Conservation (phyloP, 2,329 filamentous ascomycete species). For the Epichloe brachyelytri region DNA sequence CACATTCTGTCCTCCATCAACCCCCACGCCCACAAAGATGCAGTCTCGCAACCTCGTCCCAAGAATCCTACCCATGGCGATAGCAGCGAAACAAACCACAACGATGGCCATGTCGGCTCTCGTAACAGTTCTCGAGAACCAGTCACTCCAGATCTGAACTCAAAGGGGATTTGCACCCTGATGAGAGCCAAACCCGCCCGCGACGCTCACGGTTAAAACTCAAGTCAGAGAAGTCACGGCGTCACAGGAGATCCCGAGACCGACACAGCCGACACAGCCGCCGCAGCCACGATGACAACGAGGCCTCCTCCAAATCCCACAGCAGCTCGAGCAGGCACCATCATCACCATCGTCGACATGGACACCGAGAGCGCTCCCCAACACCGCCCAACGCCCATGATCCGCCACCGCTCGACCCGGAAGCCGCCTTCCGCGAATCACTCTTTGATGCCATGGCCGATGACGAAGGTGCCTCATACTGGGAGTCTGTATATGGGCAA, state of each 20-base stretch:
- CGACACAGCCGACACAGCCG: not conserved
- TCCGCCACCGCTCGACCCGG: constrained; percentile 43
- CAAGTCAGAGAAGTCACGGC: constrained; percentile 4
- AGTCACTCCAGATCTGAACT: not conserved
- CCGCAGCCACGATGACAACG: constrained; percentile 11
- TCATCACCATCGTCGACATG: constrained; percentile 17
- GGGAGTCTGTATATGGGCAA: constrained; percentile 93
- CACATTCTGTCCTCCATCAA: constrained; percentile 38
- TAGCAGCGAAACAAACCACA: not conserved
- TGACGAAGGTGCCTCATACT: constrained; percentile 89
- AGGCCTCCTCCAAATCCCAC: constrained; percentile 9
- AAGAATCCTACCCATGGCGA: not conserved
- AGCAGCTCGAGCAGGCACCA: constrained; percentile 15
- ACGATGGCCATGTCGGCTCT: constrained; percentile 3
- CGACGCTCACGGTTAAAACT: constrained; percentile 4
- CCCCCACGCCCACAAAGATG: constrained; percentile 13
- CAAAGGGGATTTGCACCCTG: not conserved
- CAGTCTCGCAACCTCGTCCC: not conserved
- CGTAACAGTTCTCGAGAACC: not conserved
- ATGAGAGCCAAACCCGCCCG: not conserved
- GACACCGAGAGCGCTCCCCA: constrained; percentile 27
- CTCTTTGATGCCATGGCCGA: constrained; percentile 95
- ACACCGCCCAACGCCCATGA: constrained; percentile 35
- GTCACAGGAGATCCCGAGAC: not conserved
- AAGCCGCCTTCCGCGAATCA: constrained; percentile 77